phyloP scores from a whole-genome alignment of 257 asterid genomes.

The Lycium ferocissimum region DNA sequence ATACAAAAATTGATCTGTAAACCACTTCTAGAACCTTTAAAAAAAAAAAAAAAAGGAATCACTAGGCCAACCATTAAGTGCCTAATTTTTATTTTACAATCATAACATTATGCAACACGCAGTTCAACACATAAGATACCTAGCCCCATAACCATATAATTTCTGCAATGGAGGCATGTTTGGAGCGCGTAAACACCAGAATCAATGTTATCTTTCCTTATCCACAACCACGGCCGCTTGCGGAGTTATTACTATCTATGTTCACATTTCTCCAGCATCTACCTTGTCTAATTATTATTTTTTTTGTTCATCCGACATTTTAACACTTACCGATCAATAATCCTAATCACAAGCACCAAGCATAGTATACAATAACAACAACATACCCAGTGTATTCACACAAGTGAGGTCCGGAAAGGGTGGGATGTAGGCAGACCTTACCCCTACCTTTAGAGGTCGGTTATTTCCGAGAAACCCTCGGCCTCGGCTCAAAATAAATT shows the following conservation, averaged over 20 bases:
- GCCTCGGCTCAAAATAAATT: too few relatives aligned
- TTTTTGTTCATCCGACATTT: not conserved
- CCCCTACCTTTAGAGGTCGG: too few relatives aligned
- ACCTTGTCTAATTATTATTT: not conserved
- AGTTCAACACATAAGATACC: not conserved
- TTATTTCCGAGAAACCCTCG: too few relatives aligned
- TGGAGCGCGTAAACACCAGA: not conserved
- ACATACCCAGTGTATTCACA: too few relatives aligned
- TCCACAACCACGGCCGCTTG: not conserved
- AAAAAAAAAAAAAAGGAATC: not conserved
- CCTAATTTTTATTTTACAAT: not conserved
- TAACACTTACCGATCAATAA: not conserved
- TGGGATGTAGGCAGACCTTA: too few relatives aligned
- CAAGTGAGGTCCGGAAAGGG: too few relatives aligned
- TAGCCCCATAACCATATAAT: not conserved
- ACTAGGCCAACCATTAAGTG: not conserved
- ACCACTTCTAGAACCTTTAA: not conserved
- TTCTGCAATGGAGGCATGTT: not conserved
- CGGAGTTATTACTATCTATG: not conserved
- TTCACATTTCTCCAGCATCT: slow-evolving; percentile 11
- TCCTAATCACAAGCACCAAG: not conserved
- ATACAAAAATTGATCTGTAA: not conserved
- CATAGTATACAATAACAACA: not conserved
- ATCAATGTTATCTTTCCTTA: not conserved
- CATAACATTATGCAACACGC: not conserved